Evolutionary conservation across 2,329 filamentous ascomycete genomes (phyloP).

Genomic region (Hypoxylon sp.): DNA sequence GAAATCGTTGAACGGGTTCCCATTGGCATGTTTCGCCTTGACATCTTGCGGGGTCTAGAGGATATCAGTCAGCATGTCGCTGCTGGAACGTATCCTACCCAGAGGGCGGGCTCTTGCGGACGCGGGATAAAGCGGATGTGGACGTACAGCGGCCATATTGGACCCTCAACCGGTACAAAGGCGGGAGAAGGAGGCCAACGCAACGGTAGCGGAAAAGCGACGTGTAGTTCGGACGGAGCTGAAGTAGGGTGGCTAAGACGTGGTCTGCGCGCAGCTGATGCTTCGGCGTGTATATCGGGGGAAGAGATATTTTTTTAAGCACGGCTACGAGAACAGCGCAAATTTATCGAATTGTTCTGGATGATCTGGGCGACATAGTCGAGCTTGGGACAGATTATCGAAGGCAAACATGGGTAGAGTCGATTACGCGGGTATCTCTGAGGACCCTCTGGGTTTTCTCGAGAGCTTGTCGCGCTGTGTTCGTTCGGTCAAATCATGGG

Average conservation of each 20-base stretch:
- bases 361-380: constrained; percentile 44
- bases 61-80: constrained; percentile 27
- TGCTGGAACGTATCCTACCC: constrained; percentile 11
- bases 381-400: constrained; percentile 30
- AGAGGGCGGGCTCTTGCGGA: constrained; percentile 1
- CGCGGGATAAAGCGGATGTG: constrained; percentile 13
- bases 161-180: constrained; percentile 26
- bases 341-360: constrained; percentile 39
- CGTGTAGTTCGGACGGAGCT: constrained; percentile 29
- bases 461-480: constrained; percentile 25
- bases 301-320: constrained; percentile 18
- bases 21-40: constrained; percentile 44
- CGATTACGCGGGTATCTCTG: constrained; percentile 19
- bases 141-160: constrained; percentile 52
- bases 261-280: constrained; percentile 27
- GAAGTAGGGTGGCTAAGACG: constrained; percentile 20
- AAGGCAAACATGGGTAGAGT: constrained; percentile 37
- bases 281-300: constrained; percentile 31
- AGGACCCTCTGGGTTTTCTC: constrained; percentile 22
- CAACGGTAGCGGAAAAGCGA: constrained; percentile 8
- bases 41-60: constrained; percentile 40
- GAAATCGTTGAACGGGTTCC: constrained; percentile 54
- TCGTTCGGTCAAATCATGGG: constrained; percentile 31
- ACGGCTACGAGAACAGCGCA: constrained; percentile 31
- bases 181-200: constrained; percentile 14